A percentile compares a stretch with the other conserved stretches of the same genome.
phyloP scores from a whole-genome alignment of 192 early-diverging fungal species.

The Coemansia guatemalensis region DNA sequence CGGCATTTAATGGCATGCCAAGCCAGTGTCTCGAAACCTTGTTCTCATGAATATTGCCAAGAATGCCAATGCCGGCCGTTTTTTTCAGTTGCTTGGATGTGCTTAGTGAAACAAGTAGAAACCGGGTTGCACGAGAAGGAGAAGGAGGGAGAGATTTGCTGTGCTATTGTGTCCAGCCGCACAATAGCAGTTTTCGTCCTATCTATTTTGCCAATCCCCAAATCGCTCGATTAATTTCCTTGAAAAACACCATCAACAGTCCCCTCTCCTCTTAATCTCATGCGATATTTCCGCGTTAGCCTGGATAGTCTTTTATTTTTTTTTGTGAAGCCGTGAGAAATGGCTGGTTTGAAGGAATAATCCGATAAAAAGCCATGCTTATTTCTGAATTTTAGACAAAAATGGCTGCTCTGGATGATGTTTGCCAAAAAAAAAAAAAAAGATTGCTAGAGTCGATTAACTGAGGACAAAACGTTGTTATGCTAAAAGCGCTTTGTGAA shows the following conservation, averaged over 20 bases:
- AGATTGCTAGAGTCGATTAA: too few relatives aligned
- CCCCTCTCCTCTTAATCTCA: neutral
- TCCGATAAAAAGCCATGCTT: too few relatives aligned
- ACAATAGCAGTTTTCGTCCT: neutral
- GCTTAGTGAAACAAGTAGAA: neutral
- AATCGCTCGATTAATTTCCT: neutral
- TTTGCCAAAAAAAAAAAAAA: too few relatives aligned
- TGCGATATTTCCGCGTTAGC: neutral
- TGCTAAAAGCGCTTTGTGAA: too few relatives aligned
- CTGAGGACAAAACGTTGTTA: too few relatives aligned
- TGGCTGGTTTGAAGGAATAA: too few relatives aligned
- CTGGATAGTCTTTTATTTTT: too few relatives aligned
- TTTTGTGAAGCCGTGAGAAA: too few relatives aligned
- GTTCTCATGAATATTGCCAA: neutral
- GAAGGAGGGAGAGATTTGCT: neutral
- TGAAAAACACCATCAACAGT: neutral
- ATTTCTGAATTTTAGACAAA: too few relatives aligned
- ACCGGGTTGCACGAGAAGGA: neutral
- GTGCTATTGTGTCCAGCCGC: neutral
- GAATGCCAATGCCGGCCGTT: neutral
- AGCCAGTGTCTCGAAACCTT: neutral
- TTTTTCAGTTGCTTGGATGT: neutral
- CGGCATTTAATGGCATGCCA: neutral
- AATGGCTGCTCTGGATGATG: too few relatives aligned
- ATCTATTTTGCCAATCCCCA: neutral